phyloP scores from a whole-genome alignment of 306 rosid species.

The Betula pendula region DNA sequence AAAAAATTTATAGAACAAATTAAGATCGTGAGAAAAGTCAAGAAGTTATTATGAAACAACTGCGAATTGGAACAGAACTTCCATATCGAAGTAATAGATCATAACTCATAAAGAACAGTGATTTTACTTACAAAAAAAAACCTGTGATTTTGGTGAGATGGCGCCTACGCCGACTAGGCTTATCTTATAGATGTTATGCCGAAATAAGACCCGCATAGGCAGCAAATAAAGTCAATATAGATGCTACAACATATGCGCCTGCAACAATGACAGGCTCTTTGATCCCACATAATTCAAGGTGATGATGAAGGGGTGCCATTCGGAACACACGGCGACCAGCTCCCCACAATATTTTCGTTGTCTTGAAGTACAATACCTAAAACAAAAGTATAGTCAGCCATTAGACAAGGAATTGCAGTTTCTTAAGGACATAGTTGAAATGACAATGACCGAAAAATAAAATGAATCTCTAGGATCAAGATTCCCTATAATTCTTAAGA shows the following conservation, averaged over 20 bases:
- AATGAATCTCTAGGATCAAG: too few relatives aligned
- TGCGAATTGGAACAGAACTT: not conserved
- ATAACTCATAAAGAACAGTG: not conserved
- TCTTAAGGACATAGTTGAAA: not conserved
- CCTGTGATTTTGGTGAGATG: not conserved
- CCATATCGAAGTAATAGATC: not conserved
- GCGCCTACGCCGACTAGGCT: not conserved
- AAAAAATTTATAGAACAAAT: too few relatives aligned
- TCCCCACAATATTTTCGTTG: constrained; percentile 47
- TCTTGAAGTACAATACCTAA: constrained; percentile 58
- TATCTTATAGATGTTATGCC: constrained; percentile 36
- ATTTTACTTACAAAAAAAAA: too few relatives aligned
- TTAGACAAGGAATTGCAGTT: constrained; percentile 10
- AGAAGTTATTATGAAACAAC: not conserved
- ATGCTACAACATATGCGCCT: constrained; percentile 73
- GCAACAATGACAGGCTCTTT: constrained; percentile 76
- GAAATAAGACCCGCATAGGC: constrained; percentile 85
- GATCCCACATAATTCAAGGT: constrained; percentile 64
- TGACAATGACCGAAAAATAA: not conserved
- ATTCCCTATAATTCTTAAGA: too few relatives aligned
- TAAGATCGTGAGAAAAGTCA: too few relatives aligned
- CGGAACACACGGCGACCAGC: constrained; percentile 50
- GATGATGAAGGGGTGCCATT: constrained; percentile 75
- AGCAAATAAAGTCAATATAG: constrained; percentile 69
- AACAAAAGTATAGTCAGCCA: constrained; percentile 7